A percentile compares a stretch with the other conserved stretches of the same genome.
These are phyloP conservation scores for Oenanthe sinensis DNA, from an alignment of 129 eudicot genomes.

Conservation along the genomic window DNA sequence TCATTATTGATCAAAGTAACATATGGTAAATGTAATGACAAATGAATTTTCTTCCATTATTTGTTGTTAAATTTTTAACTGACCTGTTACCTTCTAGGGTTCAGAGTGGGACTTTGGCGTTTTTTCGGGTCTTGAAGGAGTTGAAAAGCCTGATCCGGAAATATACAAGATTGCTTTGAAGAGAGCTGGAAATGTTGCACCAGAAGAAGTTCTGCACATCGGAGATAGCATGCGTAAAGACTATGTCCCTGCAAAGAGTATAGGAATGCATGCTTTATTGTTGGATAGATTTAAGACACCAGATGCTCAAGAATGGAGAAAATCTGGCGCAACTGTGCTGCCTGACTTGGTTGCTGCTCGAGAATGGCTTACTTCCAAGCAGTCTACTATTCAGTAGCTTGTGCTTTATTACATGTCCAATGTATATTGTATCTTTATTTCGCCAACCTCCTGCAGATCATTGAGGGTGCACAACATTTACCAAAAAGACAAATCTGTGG, in stretches of 20 bases:
- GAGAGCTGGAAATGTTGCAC: constrained; percentile 77
- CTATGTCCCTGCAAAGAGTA: constrained; percentile 75
- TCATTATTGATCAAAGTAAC: neutral
- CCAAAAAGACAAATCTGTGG: neutral
- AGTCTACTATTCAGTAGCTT: constrained; percentile 13
- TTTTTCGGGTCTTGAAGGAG: constrained; percentile 93
- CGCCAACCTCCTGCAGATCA: neutral
- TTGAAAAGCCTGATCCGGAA: constrained; percentile 87
- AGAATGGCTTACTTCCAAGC: constrained; percentile 58
- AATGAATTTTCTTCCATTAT: neutral
- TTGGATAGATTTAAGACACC: constrained; percentile 79
- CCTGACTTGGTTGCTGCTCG: constrained; percentile 67
- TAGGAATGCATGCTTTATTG: constrained; percentile 89
- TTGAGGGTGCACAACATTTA: neutral
- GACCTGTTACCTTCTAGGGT: constrained; percentile 41
- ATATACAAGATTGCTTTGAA: constrained; percentile 72
- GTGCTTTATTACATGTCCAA: neutral
- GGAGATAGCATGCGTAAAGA: constrained; percentile 96
- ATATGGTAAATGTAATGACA: neutral
- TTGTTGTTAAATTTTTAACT: neutral
- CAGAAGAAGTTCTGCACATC: constrained; percentile 73
- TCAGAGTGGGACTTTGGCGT: constrained; percentile 97
- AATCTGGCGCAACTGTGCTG: constrained; percentile 67
- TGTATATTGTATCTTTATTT: neutral
- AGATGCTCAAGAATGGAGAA: constrained; percentile 69